phyloP scores from a whole-genome alignment of 306 rosid genomes.

The Gynostemma pentaphyllum region DNA sequence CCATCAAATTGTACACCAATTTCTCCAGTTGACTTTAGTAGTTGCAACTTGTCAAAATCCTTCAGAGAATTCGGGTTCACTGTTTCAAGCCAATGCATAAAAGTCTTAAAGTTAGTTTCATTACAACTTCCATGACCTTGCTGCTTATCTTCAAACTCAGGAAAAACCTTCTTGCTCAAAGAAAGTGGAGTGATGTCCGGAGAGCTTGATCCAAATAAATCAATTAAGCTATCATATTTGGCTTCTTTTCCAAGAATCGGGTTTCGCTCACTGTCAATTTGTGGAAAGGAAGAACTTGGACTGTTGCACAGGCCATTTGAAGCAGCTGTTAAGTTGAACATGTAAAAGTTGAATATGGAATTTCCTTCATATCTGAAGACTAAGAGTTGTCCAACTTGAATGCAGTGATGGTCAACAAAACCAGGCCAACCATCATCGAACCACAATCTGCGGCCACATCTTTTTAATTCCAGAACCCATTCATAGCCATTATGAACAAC shows the following conservation, averaged over 20 bases:
- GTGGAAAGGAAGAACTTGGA: slow-evolving; percentile 2
- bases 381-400: slow-evolving; percentile 59
- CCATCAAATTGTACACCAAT: slow-evolving; percentile 58
- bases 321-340: slow-evolving; percentile 31
- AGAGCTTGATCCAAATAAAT: slow-evolving; percentile 24
- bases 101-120: slow-evolving; percentile 15
- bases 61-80: slow-evolving; percentile 32
- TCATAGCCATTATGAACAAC: slow-evolving; percentile 60
- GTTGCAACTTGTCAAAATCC: slow-evolving; percentile 26
- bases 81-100: slow-evolving; percentile 47
- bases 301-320: neutral
- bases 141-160: slow-evolving; percentile 1
- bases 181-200: slow-evolving; percentile 19
- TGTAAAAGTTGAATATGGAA: slow-evolving; percentile 56
- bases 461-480: slow-evolving; percentile 64
- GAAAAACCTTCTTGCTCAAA: slow-evolving; percentile 29
- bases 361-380: slow-evolving; percentile 73
- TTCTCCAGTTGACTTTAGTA: slow-evolving; percentile 32
- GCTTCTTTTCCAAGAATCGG: slow-evolving; percentile 29
- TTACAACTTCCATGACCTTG: slow-evolving; percentile 7
- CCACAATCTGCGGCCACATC: slow-evolving; percentile 53
- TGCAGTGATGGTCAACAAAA: slow-evolving; percentile 49
- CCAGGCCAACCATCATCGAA: slow-evolving; percentile 75
- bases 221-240: slow-evolving; percentile 56
- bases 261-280: neutral